Evolutionary conservation across 1,284 basidiomycete genomes (phyloP).

Genomic region (Malassezia sympodialis): DNA sequence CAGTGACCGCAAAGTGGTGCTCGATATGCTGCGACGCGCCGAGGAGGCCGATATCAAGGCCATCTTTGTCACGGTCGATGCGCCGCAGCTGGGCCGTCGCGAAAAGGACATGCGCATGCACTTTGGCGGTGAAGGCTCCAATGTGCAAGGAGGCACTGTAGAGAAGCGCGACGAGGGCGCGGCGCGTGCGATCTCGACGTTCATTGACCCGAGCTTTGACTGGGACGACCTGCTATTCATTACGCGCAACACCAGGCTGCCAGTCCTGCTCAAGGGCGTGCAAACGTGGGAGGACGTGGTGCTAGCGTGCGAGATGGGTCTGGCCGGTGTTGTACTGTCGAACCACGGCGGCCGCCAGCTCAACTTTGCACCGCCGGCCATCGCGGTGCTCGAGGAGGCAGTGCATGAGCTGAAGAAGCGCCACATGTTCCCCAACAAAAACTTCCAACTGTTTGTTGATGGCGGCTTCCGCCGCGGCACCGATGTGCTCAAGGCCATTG

Average conservation of each 20-base stretch:
- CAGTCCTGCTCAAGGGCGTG: slow-evolving; percentile 71
- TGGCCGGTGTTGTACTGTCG: slow-evolving; percentile 49
- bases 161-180: slow-evolving; percentile 33
- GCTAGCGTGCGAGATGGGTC: slow-evolving; percentile 54
- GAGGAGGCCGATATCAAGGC: slow-evolving; percentile 63
- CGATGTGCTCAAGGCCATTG: slow-evolving; percentile 73
- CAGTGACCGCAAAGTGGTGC: slow-evolving; percentile 60
- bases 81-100: slow-evolving; percentile 71
- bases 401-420: slow-evolving; percentile 60
- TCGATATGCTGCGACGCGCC: slow-evolving; percentile 63
- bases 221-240: slow-evolving; percentile 63
- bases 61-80: slow-evolving; percentile 83
- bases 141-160: slow-evolving; percentile 43
- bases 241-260: slow-evolving; percentile 62
- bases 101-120: slow-evolving; percentile 59
- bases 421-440: slow-evolving; percentile 53
- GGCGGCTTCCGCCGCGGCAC: slow-evolving; percentile 70
- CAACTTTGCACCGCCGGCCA: slow-evolving; percentile 37
- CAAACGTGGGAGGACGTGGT: slow-evolving; percentile 60
- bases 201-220: slow-evolving; percentile 52
- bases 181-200: slow-evolving; percentile 51
- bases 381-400: slow-evolving; percentile 49
- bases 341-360: slow-evolving; percentile 52
- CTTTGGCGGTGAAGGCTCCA: slow-evolving; percentile 42
- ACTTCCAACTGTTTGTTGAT: slow-evolving; percentile 69